Evolutionary conservation across 495 filamentous ascomycete genomes (phyloP), one percentile per base, ranked within the genome.

Genomic region (Tuber indicum): DNA sequence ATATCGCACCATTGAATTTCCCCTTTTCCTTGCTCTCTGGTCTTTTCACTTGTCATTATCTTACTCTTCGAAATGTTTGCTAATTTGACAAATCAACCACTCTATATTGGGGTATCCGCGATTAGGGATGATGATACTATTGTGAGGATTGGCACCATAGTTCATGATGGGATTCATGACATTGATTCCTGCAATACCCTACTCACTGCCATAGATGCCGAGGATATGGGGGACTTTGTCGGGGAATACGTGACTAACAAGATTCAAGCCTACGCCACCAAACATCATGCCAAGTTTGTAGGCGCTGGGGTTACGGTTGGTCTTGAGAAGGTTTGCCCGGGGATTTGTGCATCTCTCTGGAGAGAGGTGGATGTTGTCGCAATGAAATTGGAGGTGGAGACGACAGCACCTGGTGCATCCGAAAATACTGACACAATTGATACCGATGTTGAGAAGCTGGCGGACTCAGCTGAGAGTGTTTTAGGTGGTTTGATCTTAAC

Each of bases 381-480:
- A 0, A 86, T 96, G 70, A 88, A 91, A 2, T 84, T 89, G 70
- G 83, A 85, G 2, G 74, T 83, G 1, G 78, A 76, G 72, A 82
- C 70, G 6, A 75, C 74, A 77, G 85, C 86, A 6, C 39, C 7
- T 2, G 74, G 71, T 21, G 84, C 81, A 71, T 75, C 41, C 42
- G 44, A 58, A 0, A 1, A 43, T 16, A 23, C 32, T 14, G 75
- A 58, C 3, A 49, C 72, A 0, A 70, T 79, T 16, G 5, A 84
- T 9, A 90, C 89, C 79, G 84, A 87, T 49, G 87, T 93, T 19
- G 93, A 94, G 78, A 93, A 97, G 81, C 91, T 94, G 84, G 92
- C 93, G 4, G 93, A 97, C 81, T 92, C 92, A 0, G 92, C 95
- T 88, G 93, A 43, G 94, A 94, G 86, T 93, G 91, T 81, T 88